Conservation (phyloP, 306 rosid species). For the Erythrophleum fordii region DNA sequence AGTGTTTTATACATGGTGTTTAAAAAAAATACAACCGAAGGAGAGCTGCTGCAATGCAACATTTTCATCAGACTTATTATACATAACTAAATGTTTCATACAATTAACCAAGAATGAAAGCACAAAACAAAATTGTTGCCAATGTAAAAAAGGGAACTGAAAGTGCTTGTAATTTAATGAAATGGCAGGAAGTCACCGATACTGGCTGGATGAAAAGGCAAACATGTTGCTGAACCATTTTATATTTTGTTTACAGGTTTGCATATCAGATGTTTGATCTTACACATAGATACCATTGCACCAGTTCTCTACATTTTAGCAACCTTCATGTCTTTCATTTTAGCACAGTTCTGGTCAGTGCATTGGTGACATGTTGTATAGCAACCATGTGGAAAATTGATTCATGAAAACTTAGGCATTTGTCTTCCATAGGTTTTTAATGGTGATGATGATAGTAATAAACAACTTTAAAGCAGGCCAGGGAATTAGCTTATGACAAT, state of each 20-base stretch:
- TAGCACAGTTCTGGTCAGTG: background rate
- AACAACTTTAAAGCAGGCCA: background rate
- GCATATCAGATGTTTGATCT: background rate
- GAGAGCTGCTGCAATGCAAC: slow-evolving; percentile 25
- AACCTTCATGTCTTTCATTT: background rate
- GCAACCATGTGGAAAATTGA: background rate
- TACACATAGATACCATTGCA: background rate
- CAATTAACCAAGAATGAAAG: slow-evolving; percentile 1
- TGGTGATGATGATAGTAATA: background rate
- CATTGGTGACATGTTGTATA: background rate
- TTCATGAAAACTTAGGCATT: background rate
- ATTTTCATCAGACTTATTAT: background rate
- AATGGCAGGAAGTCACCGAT: background rate
- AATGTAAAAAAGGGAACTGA: background rate
- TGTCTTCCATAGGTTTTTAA: background rate
- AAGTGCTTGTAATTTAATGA: slow-evolving; percentile 4
- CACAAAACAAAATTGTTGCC: background rate
- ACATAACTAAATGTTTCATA: slow-evolving; percentile 5
- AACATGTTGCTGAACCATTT: background rate
- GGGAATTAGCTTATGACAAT: background rate
- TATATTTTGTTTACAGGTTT: background rate
- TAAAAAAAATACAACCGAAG: slow-evolving; percentile 3
- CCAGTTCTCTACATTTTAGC: background rate
- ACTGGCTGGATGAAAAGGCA: background rate
- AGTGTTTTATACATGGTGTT: background rate